These are phyloP conservation scores for Coffea humblotiana DNA, from an alignment of 305 asterid species.

Conservation along the genomic window DNA sequence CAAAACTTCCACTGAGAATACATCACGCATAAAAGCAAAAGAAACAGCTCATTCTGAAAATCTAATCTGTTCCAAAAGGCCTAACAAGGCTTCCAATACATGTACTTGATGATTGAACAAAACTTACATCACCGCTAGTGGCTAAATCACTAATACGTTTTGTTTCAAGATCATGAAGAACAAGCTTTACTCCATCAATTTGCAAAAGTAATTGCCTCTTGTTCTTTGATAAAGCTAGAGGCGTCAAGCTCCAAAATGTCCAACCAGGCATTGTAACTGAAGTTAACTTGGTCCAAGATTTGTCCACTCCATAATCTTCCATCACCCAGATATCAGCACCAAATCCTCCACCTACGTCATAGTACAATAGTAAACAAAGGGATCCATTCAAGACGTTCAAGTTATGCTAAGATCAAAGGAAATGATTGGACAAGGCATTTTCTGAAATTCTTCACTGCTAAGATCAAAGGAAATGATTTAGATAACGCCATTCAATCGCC, in stretches of 20 bases:
- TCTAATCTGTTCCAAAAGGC: neutral
- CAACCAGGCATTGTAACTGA: neutral
- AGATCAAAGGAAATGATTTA: slow-evolving; percentile 9
- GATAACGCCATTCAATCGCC: neutral
- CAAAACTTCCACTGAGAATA: too few species aligned
- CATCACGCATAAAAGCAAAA: too few species aligned
- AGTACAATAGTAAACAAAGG: neutral
- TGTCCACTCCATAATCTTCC: neutral
- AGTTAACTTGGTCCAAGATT: slow-evolving; percentile 3
- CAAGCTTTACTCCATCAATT: neutral
- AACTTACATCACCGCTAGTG: neutral
- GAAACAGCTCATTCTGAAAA: too few species aligned
- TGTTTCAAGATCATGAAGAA: neutral
- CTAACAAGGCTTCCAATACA: neutral
- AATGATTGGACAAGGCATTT: neutral
- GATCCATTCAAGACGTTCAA: neutral
- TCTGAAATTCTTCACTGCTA: neutral
- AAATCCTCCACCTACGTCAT: neutral
- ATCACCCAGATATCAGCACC: neutral
- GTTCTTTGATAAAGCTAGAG: neutral
- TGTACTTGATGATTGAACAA: neutral
- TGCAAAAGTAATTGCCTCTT: neutral
- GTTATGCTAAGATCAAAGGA: too few species aligned
- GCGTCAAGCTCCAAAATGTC: neutral
- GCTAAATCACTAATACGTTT: neutral